Base-by-base conservation (phyloP, 768 basidiomycete genomes). In the Brasilioporus rufonigricans region DNA sequence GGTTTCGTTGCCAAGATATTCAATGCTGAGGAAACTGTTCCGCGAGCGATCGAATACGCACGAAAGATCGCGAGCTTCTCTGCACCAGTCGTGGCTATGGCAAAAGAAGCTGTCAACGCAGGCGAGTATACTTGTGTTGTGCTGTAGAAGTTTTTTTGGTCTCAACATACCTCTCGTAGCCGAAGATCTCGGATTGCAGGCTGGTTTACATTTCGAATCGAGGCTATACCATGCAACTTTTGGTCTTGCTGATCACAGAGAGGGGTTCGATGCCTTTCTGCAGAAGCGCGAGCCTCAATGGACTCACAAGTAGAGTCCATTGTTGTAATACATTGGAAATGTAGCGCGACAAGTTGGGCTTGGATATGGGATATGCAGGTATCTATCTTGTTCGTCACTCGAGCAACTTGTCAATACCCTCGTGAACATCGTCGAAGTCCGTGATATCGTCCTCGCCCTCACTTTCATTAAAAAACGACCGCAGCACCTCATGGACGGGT, bases 21-120 rank as follows among this genome's bases (percentile, higher is more conserved):
- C 1, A 65, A 65, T 2, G 67, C 67, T 24, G 69, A 72, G 5
- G 67, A 73, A 51, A 74, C 77, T n/a, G 65, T 80, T 5, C 67
- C 72, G 4, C 74, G 73, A 48, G 81, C 80, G 33, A 67, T 83
- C 53, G 74, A 74, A 48, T 64, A 68, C 73, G 71, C 73, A 39
- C 55, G 56, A 18, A 56, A 35, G 40, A 74, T 72, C 1, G 78
- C 77, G 18, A 44, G 50, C 38, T 71, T 61, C 44, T 72, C 71
- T 11, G 46, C 47, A 4, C 72, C 70, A 2, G 62, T 72, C 23
- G 63, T 71, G 14, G 65, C 66, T 1, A 68, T 73, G 62, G 81
- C 73, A 16, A 82, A 82, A 57, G 81, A 82, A 61, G 80, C 79
- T 5, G 77, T 81, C 40, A 79, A 80, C 44, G 63, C 69, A 55